Conservation (phyloP, 768 basidiomycete genomes). For the Strobilomyces echinocephalus region DNA sequence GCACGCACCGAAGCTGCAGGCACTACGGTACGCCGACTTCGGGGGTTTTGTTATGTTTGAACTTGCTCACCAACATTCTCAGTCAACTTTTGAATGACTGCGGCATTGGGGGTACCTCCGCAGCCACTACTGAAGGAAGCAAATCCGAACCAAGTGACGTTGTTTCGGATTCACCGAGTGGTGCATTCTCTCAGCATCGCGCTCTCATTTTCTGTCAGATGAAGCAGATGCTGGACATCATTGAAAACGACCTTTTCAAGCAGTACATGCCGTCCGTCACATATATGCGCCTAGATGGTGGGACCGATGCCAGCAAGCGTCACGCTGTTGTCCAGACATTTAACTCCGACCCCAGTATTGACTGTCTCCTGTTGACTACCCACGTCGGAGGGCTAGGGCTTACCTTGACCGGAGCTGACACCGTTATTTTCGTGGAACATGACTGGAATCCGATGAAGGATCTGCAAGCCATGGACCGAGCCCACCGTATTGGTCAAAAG, state of each 20-base stretch:
- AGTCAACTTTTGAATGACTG: constrained; percentile 95
- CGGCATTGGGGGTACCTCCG: constrained; percentile 68
- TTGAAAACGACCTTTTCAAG: constrained; percentile 90
- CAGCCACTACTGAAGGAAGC: constrained; percentile 44
- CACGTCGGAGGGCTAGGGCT: constrained; percentile 95
- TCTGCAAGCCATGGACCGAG: constrained; percentile 98
- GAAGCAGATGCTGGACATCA: constrained; percentile 98
- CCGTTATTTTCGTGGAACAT: constrained; percentile 98
- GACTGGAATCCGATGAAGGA: constrained; percentile 99
- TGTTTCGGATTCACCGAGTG: constrained; percentile 41
- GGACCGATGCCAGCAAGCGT: constrained; percentile 87
- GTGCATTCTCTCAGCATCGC: constrained; percentile 87
- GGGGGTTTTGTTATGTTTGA: neutral
- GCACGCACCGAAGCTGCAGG: constrained; percentile 91
- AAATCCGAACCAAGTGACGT: constrained; percentile 69
- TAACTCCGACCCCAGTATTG: constrained; percentile 96
- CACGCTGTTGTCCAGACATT: constrained; percentile 98
- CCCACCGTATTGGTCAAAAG: constrained; percentile 97
- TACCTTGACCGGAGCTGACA: constrained; percentile 96
- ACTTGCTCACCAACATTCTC: constrained; percentile 6
- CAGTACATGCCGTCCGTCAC: constrained; percentile 91
- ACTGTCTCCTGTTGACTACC: constrained; percentile 91
- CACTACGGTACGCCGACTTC: constrained; percentile 62
- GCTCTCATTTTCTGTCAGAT: constrained; percentile 99
- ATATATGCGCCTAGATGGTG: constrained; percentile 96